Base-by-base conservation (phyloP, 139 green algal genomes). In the Monoraphidium neglectum region DNA sequence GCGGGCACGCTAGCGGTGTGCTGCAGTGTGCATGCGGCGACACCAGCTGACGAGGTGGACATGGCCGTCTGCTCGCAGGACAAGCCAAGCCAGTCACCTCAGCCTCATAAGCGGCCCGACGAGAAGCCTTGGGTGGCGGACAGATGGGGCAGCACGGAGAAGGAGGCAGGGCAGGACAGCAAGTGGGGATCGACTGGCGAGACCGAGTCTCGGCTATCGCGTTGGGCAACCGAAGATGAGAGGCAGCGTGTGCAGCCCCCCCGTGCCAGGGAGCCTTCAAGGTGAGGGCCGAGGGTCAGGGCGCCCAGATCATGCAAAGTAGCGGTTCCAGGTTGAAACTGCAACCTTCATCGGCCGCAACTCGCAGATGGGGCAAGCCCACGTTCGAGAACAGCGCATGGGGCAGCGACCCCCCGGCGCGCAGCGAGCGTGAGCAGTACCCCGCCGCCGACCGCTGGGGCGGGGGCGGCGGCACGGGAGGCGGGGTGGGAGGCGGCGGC, bases 91-190 rank as follows among this genome's bases (percentile, higher is more conserved):
- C 61, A 68, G 61, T 76, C 64, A 23, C 70, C 70, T 12, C 64
- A 56, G 65, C 6, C 70, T 56, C 53, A 56, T 40, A 57, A 37
- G 12, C 70, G 70, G 4, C 70, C 53, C 37, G 54, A 76, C 21
- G 70, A 76, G 6, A 76, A 76, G 70, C 70, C 54, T 18, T 76
- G 70, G 70, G 70, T 76, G 12, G 24, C 70, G 33, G 70, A 76
- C 26, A 32, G 70, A 3, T 76, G 70, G 70, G 36, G 53, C 47
- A 64, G 26, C 30, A 51, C n/a, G 12, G 43, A 51, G 8, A 51
- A 76, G 12, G 65, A 76, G 36, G 70, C 54, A 1, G n/a, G 10
- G 5, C 13, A 15, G 18, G 70, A 76, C 70, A 66, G 54, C 70
- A 76, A 76, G 65, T 76, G 70, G 70, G 36, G 33, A 26, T 37